These are phyloP conservation scores for Rhizoclosmatium sp. DNA, from an alignment of 192 early-diverging fungal genomes.

Conservation along the genomic window DNA sequence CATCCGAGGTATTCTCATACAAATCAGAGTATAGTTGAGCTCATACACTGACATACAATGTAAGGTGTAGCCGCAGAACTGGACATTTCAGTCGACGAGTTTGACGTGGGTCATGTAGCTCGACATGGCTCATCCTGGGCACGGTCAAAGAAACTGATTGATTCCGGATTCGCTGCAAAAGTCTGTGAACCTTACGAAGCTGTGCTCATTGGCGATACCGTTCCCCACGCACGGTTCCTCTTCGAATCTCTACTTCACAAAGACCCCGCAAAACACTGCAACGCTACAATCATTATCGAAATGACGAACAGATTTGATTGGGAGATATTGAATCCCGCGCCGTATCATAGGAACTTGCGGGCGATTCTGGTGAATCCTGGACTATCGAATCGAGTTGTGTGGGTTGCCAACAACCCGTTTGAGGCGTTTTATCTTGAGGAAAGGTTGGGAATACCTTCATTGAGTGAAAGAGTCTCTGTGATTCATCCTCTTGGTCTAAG, in stretches of 20 bases:
- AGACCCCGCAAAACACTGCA: not conserved
- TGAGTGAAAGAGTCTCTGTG: too few relatives aligned
- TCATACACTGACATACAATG: too few relatives aligned
- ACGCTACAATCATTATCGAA: constrained; percentile 14
- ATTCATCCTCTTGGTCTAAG: too few relatives aligned
- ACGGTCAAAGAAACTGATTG: not conserved
- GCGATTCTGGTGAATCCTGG: not conserved
- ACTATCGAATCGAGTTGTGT: not conserved
- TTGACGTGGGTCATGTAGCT: constrained; percentile 5
- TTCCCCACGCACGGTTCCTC: constrained; percentile 26
- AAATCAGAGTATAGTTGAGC: too few relatives aligned
- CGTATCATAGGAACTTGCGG: not conserved
- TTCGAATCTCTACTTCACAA: constrained; percentile 1
- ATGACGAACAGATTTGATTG: constrained; percentile 38
- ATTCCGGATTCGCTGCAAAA: not conserved
- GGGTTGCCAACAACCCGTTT: constrained; percentile 25
- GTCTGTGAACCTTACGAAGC: constrained; percentile 8
- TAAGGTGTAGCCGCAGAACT: not conserved
- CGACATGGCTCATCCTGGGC: constrained; percentile 9
- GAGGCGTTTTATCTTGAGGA: constrained; percentile 6
- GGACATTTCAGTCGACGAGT: not conserved
- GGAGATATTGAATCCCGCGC: not conserved
- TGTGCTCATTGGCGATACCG: constrained; percentile 33
- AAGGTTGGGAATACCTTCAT: too few relatives aligned
- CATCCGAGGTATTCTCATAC: not conserved